Conservation (phyloP, 805 yeast genomes). For the Cyberlindnera subsufficiens region DNA sequence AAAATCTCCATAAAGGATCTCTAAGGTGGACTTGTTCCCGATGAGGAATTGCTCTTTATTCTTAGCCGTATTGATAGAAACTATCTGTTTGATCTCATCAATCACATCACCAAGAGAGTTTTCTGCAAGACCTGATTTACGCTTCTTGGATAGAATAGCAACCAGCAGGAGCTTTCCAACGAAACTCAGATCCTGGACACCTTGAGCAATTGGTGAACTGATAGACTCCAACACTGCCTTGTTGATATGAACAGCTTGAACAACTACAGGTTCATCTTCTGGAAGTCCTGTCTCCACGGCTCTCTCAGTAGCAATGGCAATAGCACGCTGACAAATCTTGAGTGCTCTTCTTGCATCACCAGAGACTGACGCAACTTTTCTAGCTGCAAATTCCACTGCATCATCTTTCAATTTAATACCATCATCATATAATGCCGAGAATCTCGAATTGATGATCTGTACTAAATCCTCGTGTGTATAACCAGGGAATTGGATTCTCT, state of each 20-base stretch:
- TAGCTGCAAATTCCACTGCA: conserved; percentile 86
- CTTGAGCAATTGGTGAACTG: conserved; percentile 62
- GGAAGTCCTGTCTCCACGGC: conserved; percentile 1
- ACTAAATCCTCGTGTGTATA: conserved; percentile 77
- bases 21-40: conserved; percentile 28
- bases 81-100: conserved; percentile 63
- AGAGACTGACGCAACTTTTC: conserved; percentile 92
- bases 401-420: conserved; percentile 43
- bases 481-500: conserved; percentile 83
- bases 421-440: conserved; percentile 40
- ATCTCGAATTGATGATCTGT: conserved; percentile 64
- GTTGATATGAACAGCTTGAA: conserved; percentile 68
- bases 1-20: conserved; percentile 28
- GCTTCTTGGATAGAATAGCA: conserved; percentile 56
- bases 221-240: conserved; percentile 77
- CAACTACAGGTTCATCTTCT: conserved; percentile 34
- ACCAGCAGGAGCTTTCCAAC: conserved; percentile 68
- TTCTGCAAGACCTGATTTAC: conserved; percentile 68
- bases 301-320: conserved; percentile 57
- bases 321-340: conserved; percentile 81
- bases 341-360: conserved; percentile 96
- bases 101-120: conserved; percentile 68
- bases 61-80: conserved; percentile 31
- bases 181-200: conserved; percentile 55
- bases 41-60: conserved; percentile 23